phyloP scores from a whole-genome alignment of 73 alveolate genomes.

The Blepharisma japonicum region DNA sequence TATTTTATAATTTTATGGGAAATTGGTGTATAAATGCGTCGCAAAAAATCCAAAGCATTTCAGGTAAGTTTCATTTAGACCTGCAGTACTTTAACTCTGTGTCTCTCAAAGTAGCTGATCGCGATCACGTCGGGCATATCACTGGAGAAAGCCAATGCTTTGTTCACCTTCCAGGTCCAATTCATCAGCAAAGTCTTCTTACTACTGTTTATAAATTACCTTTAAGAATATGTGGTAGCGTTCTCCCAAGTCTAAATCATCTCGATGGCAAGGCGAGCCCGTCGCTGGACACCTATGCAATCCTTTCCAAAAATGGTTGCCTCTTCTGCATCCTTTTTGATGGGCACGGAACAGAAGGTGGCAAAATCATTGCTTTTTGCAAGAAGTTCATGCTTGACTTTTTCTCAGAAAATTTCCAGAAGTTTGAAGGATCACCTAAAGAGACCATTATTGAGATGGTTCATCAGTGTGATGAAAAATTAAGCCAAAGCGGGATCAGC shows the following conservation, averaged over 20 bases:
- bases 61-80: background rate
- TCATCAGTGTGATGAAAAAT: background rate
- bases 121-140: background rate
- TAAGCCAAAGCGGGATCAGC: background rate
- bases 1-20: no score
- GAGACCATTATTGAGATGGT: background rate
- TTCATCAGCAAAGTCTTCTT: background rate
- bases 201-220: background rate
- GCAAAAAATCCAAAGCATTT: background rate
- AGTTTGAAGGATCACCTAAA: background rate
- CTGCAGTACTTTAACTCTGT: background rate
- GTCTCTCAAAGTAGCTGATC: conserved; percentile 10
- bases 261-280: background rate
- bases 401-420: background rate
- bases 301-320: background rate
- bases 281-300: background rate
- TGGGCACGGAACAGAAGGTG: conserved; percentile 27
- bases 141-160: background rate
- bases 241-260: conserved; percentile 22
- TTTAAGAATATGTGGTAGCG: background rate
- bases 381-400: background rate
- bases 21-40: background rate
- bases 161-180: background rate
- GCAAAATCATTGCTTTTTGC: background rate
- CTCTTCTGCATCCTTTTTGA: background rate